Evolutionary conservation across 495 filamentous ascomycete genomes (phyloP), one percentile per base, ranked within the genome.

Genomic region (Durotheca rogersii): DNA sequence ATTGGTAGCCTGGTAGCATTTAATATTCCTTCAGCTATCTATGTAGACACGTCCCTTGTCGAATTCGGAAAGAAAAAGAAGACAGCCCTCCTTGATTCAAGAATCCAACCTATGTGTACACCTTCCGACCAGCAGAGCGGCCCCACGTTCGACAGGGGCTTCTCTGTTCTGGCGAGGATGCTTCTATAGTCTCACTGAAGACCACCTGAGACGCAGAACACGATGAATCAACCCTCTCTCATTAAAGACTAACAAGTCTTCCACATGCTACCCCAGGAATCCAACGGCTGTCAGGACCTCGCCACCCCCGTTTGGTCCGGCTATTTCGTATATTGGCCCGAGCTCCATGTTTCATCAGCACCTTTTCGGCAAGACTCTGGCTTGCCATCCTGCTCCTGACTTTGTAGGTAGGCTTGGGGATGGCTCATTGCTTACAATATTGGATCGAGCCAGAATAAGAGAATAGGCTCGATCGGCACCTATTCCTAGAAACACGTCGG

Each of bases 1-100:
- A 58, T 58, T 58, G 49, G 55, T 27, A 53, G 55, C 45, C 23
- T 27, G 23, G 23, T 27, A 9, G 23, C 23, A 36, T 46, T 9
- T 50, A 11, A 37, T 12, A 53, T 45, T 58, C 55, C 49, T 58
- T 53, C 55, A 58, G 55, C 49, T 58, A n/a, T n/a, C n/a, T n/a
- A n/a, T n/a, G n/a, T n/a, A n/a, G n/a, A n/a, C n/a, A 58, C 49
- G 35, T 10, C 9, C 35, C 14, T 41, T 15, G 39, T 58, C 49
- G 45, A 45, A 40, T 53, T 34, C 40, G 34, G 27, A 36, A 53
- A 49, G 32, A 36, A 15, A 10, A 20, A n/a, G n/a, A n/a, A n/a
- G n/a, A n/a, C n/a, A n/a, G n/a, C n/a, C n/a, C n/a, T n/a, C n/a
- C n/a, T 45, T 40, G 34, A 41, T 33, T 41, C 30, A 39, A 20